Base-by-base conservation (phyloP, 2,329 filamentous ascomycete genomes). In the Alternaria sp. region DNA sequence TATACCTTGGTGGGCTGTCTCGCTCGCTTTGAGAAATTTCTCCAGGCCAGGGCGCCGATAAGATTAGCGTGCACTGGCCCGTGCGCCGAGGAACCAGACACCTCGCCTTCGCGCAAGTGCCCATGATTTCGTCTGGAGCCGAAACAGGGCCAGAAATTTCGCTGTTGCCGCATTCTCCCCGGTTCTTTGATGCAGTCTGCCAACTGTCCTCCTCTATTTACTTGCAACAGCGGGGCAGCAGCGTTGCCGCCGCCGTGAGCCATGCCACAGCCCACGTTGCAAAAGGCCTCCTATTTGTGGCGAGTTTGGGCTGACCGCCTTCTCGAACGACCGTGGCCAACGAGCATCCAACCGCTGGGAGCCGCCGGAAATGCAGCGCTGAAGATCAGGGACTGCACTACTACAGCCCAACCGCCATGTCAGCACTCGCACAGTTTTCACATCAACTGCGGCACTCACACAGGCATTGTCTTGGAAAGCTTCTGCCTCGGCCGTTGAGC, bases 281-380 rank as follows among this genome's bases (percentile, higher is more conserved):
- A 61, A 60, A 59, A 62, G 44, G 26, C 48, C 51, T 48, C 60
- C 58, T 69, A 58, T 62, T 60, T 66, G 68, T 71, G 68, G 68
- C 68, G 62, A 68, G 26, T 56, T 48, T 64, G 57, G 51, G 65
- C 65, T 69, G 67, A 68, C 67, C 67, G 65, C 66, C 67, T 68
- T 67, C 61, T 64, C 44, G 37, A 50, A 51, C 50, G 10, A 54
- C 59, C 51, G 54, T 56, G 61, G 48, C 57, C 51, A 58, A 51
- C 45, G 54, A 57, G 53, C 49, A 48, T 33, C 51, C 59, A 62
- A 56, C 60, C 56, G 54, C 56, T 55, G 51, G 51, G 54, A 54
- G 52, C 44, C 45, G 46, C 45, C 50, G 54, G 62, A 56, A 55
- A 62, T 65, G 64, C 63, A 60, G 54, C 52, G 51, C 52, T 44